These are phyloP conservation scores for Peterozyma toletana DNA, from an alignment of 805 yeast genomes.

Conservation along the genomic window DNA sequence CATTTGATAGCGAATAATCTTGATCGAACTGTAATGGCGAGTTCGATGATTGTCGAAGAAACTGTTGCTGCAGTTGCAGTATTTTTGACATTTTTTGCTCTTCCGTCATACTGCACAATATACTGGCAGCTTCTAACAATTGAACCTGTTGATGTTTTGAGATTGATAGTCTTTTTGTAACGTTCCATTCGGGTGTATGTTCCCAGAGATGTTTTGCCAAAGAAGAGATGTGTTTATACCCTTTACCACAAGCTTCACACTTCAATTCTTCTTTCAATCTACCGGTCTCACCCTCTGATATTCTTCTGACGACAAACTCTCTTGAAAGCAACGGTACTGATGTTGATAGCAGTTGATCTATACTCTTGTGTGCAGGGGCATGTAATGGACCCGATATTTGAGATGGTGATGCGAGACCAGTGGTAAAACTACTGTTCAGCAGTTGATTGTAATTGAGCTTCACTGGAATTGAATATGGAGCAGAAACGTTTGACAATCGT, in stretches of 20 bases:
- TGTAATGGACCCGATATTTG: background rate
- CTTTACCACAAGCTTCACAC: conserved; percentile 90
- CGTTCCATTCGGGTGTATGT: conserved; percentile 91
- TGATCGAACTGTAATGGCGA: conserved; percentile 5
- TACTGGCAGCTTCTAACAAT: conserved; percentile 69
- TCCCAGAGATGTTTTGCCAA: conserved; percentile 89
- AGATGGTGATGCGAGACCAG: conserved; percentile 1
- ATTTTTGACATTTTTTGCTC: conserved; percentile 4
- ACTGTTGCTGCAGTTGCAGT: conserved; percentile 1
- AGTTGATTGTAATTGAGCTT: conserved; percentile 1
- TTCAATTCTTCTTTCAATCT: conserved; percentile 75
- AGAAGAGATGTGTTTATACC: conserved; percentile 83
- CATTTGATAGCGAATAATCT: background rate
- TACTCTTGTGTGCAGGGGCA: background rate
- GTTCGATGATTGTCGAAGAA: conserved; percentile 3
- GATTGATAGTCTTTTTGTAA: conserved; percentile 71
- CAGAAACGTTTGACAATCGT: conserved; percentile 3
- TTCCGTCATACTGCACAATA: conserved; percentile 69
- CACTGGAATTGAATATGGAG: conserved; percentile 7
- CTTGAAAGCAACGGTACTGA: conserved; percentile 43
- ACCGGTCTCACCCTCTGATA: conserved; percentile 82
- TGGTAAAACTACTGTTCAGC: background rate
- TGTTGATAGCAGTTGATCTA: conserved; percentile 11
- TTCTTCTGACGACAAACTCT: conserved; percentile 75
- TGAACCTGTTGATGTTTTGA: conserved; percentile 90